phyloP scores from a whole-genome alignment of 164 flowering plant species.

The Magnolia officinalis region DNA sequence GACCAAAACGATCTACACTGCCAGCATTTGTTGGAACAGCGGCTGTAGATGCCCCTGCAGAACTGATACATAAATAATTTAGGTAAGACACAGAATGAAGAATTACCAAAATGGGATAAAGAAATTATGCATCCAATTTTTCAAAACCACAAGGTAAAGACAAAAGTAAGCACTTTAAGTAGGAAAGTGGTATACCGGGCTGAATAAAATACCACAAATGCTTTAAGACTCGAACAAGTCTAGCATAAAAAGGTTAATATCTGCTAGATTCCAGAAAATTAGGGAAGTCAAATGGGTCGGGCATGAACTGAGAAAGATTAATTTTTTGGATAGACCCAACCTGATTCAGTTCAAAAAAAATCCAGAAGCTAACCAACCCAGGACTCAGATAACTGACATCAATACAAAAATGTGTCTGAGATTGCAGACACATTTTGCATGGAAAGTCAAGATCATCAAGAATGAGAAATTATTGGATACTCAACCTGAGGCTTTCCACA shows the following conservation, averaged over 20 bases:
- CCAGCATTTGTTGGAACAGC: constrained; percentile 71
- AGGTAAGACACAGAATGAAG: not conserved
- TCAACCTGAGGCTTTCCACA: too few relatives aligned
- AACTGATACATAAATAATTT: constrained; percentile 41
- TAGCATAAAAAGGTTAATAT: not conserved
- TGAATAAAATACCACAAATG: not conserved
- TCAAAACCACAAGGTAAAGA: not conserved
- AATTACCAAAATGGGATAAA: not conserved
- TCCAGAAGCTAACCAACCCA: too few relatives aligned
- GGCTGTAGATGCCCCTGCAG: constrained; percentile 97
- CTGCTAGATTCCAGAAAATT: not conserved
- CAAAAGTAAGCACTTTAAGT: not conserved
- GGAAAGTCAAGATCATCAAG: too few relatives aligned
- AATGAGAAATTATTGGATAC: too few relatives aligned
- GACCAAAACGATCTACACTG: constrained; percentile 60
- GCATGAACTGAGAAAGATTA: too few relatives aligned
- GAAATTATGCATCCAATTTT: not conserved
- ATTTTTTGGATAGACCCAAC: too few relatives aligned
- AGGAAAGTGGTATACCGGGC: too few relatives aligned
- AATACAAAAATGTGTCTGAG: too few relatives aligned
- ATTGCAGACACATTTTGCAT: too few relatives aligned
- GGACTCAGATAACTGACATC: too few relatives aligned
- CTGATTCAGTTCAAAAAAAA: too few relatives aligned
- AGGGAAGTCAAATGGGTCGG: not conserved
- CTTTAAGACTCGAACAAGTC: not conserved